A percentile compares a stretch with the other conserved stretches of the same genome.
These are phyloP conservation scores for Calonectria pseudoreteaudii DNA, from an alignment of 2,329 filamentous ascomycete species.

Conservation along the genomic window DNA sequence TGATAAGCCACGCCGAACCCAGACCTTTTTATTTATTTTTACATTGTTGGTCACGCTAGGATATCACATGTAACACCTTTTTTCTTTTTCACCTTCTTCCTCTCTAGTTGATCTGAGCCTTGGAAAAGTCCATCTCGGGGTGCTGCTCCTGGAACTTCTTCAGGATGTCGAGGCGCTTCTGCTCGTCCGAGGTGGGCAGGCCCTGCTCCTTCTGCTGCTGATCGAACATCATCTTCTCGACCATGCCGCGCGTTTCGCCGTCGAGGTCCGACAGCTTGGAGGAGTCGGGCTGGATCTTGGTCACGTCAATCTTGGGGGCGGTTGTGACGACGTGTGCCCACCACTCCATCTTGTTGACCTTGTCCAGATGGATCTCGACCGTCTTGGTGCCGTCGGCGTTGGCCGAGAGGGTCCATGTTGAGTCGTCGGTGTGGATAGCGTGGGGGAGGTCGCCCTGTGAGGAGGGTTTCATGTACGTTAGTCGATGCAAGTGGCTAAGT, in stretches of 20 bases:
- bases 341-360: slow-evolving; percentile 98
- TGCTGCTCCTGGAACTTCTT: slow-evolving; percentile 90
- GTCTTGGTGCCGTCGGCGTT: slow-evolving; percentile 75
- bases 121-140: slow-evolving; percentile 79
- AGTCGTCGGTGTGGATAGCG: slow-evolving; percentile 84
- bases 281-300: slow-evolving; percentile 94
- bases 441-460: slow-evolving; percentile 85
- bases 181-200: slow-evolving; percentile 89
- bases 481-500: neutral
- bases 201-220: slow-evolving; percentile 97
- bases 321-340: slow-evolving; percentile 91
- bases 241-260: slow-evolving; percentile 94
- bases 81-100: neutral
- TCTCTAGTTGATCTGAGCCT: slow-evolving; percentile 71
- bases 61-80: slow-evolving; percentile 27
- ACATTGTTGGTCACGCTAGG: slow-evolving; percentile 10
- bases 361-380: slow-evolving; percentile 90
- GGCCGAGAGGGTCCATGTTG: slow-evolving; percentile 90
- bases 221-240: slow-evolving; percentile 99
- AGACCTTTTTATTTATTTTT: neutral
- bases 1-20: slow-evolving; percentile 3
- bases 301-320: slow-evolving; percentile 93
- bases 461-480: slow-evolving; percentile 12
- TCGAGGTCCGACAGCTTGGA: slow-evolving; percentile 93
- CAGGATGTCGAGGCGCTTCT: slow-evolving; percentile 93